Evolutionary conservation across 345 rosid genomes (phyloP).

Genomic region (Citrus hindsii): DNA sequence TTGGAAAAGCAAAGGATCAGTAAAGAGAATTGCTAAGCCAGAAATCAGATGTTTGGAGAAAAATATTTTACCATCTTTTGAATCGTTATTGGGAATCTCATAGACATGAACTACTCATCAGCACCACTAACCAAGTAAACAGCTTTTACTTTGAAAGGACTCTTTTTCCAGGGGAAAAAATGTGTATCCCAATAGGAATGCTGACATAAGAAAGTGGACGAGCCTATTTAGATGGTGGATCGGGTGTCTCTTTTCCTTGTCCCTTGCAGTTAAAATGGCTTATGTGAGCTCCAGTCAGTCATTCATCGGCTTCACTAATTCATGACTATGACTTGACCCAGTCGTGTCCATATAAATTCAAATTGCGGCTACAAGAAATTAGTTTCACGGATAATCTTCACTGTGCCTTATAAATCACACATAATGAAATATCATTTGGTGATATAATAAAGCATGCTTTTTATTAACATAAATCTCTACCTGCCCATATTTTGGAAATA

Average conservation of each 20-base stretch:
- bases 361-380: background rate
- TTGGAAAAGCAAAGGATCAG: background rate
- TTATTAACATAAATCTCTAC: constrained; percentile 1
- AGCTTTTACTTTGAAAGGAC: background rate
- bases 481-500: constrained; percentile 11
- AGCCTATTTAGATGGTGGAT: background rate
- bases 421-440: background rate
- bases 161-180: background rate
- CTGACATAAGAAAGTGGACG: background rate
- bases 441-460: constrained; percentile 1
- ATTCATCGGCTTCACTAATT: background rate
- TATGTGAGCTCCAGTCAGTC: background rate
- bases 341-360: background rate
- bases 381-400: background rate
- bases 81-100: background rate
- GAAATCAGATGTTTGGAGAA: background rate
- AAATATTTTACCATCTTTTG: background rate
- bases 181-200: background rate
- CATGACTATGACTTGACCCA: background rate
- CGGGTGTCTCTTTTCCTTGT: background rate
- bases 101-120: background rate
- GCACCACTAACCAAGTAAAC: background rate
- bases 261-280: background rate
- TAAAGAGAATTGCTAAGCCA: background rate
- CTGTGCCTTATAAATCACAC: background rate